These are phyloP conservation scores for Herpotrichia juniperi DNA, from an alignment of 2,329 filamentous ascomycete species.

Conservation along the genomic window DNA sequence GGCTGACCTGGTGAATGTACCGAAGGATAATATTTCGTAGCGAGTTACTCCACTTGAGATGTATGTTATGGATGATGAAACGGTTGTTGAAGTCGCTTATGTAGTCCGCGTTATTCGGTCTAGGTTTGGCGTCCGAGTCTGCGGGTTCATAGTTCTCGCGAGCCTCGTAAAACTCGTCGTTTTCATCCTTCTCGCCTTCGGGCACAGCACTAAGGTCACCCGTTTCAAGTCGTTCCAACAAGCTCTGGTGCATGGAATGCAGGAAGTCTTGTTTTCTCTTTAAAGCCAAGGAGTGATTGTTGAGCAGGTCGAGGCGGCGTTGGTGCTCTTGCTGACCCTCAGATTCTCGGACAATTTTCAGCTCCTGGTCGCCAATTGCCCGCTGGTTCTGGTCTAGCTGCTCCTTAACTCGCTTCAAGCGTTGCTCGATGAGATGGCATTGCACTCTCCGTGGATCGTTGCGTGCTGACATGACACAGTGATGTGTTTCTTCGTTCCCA, in stretches of 20 bases:
- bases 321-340: constrained; percentile 59
- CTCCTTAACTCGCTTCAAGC: constrained; percentile 76
- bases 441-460: constrained; percentile 86
- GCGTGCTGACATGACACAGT: constrained; percentile 83
- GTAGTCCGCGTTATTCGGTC: constrained; percentile 79
- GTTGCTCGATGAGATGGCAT: constrained; percentile 79
- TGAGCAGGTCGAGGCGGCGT: constrained; percentile 61
- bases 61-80: constrained; percentile 96
- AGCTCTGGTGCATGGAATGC: constrained; percentile 61
- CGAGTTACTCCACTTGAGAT: constrained; percentile 98
- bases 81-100: constrained; percentile 97
- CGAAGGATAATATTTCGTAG: constrained; percentile 94
- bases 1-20: constrained; percentile 96
- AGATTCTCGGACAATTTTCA: constrained; percentile 63
- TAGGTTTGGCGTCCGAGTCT: constrained; percentile 67
- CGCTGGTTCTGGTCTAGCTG: constrained; percentile 79
- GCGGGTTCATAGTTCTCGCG: constrained; percentile 59
- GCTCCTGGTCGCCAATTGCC: constrained; percentile 75
- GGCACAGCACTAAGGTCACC: constrained; percentile 60
- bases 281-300: constrained; percentile 63
- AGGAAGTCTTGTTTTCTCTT: constrained; percentile 65
- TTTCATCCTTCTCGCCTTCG: constrained; percentile 50
- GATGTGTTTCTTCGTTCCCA: constrained; percentile 89
- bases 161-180: constrained; percentile 55
- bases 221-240: constrained; percentile 62